A percentile compares a stretch with the other conserved stretches of the same genome.
Evolutionary conservation across 495 filamentous ascomycete species (phyloP).

Genomic region (Platismatia glauca): DNA sequence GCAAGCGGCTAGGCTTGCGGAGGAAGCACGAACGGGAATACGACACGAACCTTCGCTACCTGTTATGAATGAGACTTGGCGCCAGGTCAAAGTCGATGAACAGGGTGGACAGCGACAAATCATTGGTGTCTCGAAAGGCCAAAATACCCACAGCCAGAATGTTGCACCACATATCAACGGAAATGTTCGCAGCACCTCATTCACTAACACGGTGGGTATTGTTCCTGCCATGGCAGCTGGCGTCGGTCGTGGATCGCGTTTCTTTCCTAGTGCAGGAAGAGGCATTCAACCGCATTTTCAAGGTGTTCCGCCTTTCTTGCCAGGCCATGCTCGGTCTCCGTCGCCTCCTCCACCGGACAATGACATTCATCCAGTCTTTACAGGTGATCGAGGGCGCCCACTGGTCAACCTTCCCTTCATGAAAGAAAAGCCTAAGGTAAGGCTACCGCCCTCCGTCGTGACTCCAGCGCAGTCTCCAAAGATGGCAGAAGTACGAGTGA

Average conservation of each 20-base stretch:
- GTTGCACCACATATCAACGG: slow-evolving; percentile 25
- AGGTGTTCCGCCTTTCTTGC: slow-evolving; percentile 14
- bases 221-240: slow-evolving; percentile 22
- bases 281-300: slow-evolving; percentile 19
- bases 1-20: slow-evolving; percentile 32
- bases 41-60: slow-evolving; percentile 32
- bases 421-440: slow-evolving; percentile 52
- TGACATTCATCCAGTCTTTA: slow-evolving; percentile 58
- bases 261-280: slow-evolving; percentile 52
- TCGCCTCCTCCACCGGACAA: slow-evolving; percentile 66
- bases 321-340: slow-evolving; percentile 31
- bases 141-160: slow-evolving; percentile 27
- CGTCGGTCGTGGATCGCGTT: slow-evolving; percentile 51
- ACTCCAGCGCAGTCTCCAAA: slow-evolving; percentile 22
- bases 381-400: slow-evolving; percentile 53
- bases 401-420: slow-evolving; percentile 60
- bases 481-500: slow-evolving; percentile 12
- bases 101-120: slow-evolving; percentile 35
- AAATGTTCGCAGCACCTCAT: slow-evolving; percentile 17
- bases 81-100: slow-evolving; percentile 44
- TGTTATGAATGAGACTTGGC: slow-evolving; percentile 56
- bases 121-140: slow-evolving; percentile 29
- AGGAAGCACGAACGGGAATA: slow-evolving; percentile 25
- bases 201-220: slow-evolving; percentile 11
- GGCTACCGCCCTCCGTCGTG: slow-evolving; percentile 49